phyloP scores from a whole-genome alignment of 2,329 filamentous ascomycete species.

The Trichoderma pleuroti region DNA sequence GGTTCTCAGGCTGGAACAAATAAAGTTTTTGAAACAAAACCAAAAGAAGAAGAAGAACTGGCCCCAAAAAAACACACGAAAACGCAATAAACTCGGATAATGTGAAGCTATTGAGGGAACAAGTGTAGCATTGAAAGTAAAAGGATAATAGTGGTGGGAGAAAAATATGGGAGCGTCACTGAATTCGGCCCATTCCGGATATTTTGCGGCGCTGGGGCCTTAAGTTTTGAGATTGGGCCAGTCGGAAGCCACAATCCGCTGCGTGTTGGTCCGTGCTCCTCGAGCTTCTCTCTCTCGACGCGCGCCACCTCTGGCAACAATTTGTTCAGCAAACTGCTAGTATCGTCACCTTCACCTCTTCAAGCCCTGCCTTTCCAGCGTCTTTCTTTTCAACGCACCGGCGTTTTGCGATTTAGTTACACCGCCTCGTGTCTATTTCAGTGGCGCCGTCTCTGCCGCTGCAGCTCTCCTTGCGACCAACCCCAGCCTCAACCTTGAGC shows the following conservation, averaged over 20 bases:
- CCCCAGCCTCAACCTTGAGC: not conserved
- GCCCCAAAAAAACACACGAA: not conserved
- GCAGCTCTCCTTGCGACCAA: not conserved
- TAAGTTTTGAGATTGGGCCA: not conserved
- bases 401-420: not conserved
- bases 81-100: not conserved
- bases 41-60: not conserved
- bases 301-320: slow-evolving; percentile 12
- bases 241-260: not conserved
- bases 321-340: not conserved
- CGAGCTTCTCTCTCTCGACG: slow-evolving; percentile 19
- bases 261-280: slow-evolving; percentile 17
- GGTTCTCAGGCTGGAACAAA: not conserved
- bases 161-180: not conserved
- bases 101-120: not conserved
- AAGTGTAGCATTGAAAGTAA: not conserved
- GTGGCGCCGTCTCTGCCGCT: not conserved
- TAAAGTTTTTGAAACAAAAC: not conserved
- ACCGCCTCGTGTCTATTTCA: not conserved
- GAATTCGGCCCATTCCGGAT: not conserved
- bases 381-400: not conserved
- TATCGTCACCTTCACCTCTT: not conserved
- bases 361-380: not conserved
- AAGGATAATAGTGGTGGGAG: not conserved
- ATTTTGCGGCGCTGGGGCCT: not conserved